Base-by-base conservation (phyloP, 768 basidiomycete species). In the Boletus vermiculosoides region DNA sequence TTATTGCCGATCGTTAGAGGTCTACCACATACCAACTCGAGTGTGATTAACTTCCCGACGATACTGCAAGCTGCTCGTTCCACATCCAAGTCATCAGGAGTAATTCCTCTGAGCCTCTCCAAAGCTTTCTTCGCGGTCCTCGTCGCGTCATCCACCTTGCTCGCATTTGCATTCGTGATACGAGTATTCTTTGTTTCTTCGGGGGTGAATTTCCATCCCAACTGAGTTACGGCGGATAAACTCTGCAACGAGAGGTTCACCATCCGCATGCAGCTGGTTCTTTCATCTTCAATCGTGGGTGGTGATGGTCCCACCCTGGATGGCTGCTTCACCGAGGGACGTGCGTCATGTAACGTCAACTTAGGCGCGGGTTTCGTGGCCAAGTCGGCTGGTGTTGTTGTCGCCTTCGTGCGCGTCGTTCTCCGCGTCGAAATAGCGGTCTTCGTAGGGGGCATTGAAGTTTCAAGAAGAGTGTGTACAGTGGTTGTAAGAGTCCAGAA, bases 1-100 rank as follows among this genome's bases (percentile, higher is more conserved):
- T 20, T 37, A 48, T 34, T 41, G 30, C n/a, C 7, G 36, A 16
- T 25, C 22, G 33, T 28, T 22, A 18, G 40, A 37, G 25, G 31
- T 13, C 8, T 1, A 22, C 1, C 37, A 78, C 90, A 51, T 64
- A 92, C 91, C 83, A 90, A 74, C 61, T 90, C 87, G 48, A 92
- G 66, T 23, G 78, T 63, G 25, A 90, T 75, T 2, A 92, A 70
- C 68, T 90, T 91, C 9, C 82, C 86, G 7, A 84, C 66, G 5
- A 92, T 72, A 56, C 85, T 85, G 49, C 79, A 78, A 1, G 87
- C 90, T 2, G 88, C 89, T 37, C 86, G 78, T 71, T 93, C 92
- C 6, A 91, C 78, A 60, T 92, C 86, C 10, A 88, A 16, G 60
- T 81, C 80, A 3, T 73, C 75, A 0, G 79, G 73, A 45, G 70